Evolutionary conservation across 805 yeast genomes (phyloP), one percentile per base, ranked within the genome.

Genomic region (Isabelozyma heimii): DNA sequence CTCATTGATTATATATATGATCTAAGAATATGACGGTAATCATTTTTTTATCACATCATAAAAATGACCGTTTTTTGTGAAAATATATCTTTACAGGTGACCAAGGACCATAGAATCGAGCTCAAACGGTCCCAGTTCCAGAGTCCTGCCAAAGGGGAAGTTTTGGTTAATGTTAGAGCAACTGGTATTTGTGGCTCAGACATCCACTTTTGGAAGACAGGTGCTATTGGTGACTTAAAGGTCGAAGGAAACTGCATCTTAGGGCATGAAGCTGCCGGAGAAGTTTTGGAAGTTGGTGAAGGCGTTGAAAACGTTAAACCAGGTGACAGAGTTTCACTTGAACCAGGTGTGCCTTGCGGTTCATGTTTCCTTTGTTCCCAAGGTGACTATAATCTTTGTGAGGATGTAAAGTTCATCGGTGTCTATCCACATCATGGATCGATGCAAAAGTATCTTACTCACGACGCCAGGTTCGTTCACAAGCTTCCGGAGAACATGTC

Each of bases 291-390:
- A 28, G 69, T 77, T 27, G 83, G 82, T 37, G 62, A 69, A 16
- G 66, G 67, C 10, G 84, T 80, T 13, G 60, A 63, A 8, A 61
- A 67, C 37, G 68, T 76, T 47, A 66, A 73, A 47, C 69, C 67
- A 33, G 76, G 79, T 44, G 77, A 72, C 53, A 56, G 69, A 39
- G 77, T 73, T 20, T 74, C 76, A 26, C 57, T 73, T 48, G 77
- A 80, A 62, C 83, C 84, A 7, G 80, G 78, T 45, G 59, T 71
- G 38, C 75, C 80, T 33, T 80, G 83, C 53, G 62, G 58, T 57
- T 30, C n/a, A 44, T 69, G 75, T 49, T 70, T 57, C 57, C 49
- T 70, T 26, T 72, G 77, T 51, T 47, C 57, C 48, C 63, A 69
- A 47, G 77, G 78, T 45, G 67, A 70, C 52, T 70, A 69, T 56